Conservation (phyloP, 345 rosid species). For the Physaria fendleri region DNA sequence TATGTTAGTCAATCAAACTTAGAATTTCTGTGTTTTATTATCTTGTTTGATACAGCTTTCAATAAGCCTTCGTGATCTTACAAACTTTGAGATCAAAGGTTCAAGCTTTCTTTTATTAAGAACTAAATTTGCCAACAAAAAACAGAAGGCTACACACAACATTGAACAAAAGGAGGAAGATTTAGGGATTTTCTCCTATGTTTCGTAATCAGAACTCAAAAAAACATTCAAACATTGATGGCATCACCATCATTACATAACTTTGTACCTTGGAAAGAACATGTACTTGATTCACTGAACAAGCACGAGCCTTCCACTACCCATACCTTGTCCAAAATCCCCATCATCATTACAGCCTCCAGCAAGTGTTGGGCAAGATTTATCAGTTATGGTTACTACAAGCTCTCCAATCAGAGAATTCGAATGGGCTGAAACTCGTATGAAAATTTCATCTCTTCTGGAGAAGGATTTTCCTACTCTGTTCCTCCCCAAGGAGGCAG, state of each 20-base stretch:
- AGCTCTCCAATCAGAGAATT: too few species aligned
- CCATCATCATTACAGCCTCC: too few species aligned
- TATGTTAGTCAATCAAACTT: too few species aligned
- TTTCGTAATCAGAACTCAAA: not conserved
- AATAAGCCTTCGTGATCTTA: not conserved
- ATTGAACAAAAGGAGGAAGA: constrained; percentile 1
- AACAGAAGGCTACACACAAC: constrained; percentile 2
- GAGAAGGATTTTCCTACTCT: too few species aligned
- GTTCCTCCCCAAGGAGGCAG: too few species aligned
- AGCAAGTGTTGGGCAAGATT: too few species aligned
- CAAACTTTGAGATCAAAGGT: not conserved
- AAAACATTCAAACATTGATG: not conserved
- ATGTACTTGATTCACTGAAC: constrained; percentile 47
- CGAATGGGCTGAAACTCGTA: too few species aligned
- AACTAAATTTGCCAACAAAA: not conserved
- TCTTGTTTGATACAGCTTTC: not conserved
- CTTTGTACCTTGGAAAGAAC: not conserved
- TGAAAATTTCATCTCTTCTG: too few species aligned
- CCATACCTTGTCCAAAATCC: constrained; percentile 72
- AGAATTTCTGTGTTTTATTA: not conserved
- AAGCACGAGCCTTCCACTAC: constrained; percentile 73
- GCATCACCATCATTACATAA: constrained; percentile 7
- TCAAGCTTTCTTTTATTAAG: constrained; percentile 4
- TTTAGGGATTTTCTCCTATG: not conserved
- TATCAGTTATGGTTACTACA: too few species aligned